Conservation (phyloP, 805 yeast genomes). For the Pichia manshurica region DNA sequence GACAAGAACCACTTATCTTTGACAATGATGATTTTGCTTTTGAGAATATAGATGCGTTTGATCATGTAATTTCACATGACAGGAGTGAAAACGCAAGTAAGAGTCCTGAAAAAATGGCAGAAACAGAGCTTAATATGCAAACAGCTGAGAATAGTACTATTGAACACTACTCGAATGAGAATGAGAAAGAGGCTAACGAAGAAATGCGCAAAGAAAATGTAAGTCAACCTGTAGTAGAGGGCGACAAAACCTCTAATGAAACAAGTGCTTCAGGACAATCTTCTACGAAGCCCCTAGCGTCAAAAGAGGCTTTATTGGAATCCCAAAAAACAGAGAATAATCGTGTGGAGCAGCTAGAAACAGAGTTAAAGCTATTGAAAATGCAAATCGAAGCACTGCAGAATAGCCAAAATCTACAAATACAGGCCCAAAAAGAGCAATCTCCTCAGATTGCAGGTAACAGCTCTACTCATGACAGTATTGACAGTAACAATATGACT, state of each 20-base stretch:
- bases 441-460: too few species aligned
- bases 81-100: neutral
- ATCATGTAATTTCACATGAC: too few species aligned
- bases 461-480: too few species aligned
- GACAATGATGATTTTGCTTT: constrained; percentile 6
- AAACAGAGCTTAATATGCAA: too few species aligned
- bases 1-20: constrained; percentile 15
- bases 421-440: neutral
- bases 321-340: neutral
- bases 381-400: constrained; percentile 3
- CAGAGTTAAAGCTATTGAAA: constrained; percentile 3
- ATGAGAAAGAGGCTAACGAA: neutral
- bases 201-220: neutral
- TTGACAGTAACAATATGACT: too few species aligned
- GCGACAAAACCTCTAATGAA: too few species aligned
- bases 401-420: neutral
- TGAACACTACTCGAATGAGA: too few species aligned
- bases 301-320: neutral
- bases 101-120: neutral
- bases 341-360: constrained; percentile 8
- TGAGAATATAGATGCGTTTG: constrained; percentile 9
- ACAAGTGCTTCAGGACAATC: too few species aligned
- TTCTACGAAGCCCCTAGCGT: too few species aligned
- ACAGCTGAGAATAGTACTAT: too few species aligned
- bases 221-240: too few species aligned